Evolutionary conservation across 768 basidiomycete species (phyloP).

Genomic region (Pholiota microspora): DNA sequence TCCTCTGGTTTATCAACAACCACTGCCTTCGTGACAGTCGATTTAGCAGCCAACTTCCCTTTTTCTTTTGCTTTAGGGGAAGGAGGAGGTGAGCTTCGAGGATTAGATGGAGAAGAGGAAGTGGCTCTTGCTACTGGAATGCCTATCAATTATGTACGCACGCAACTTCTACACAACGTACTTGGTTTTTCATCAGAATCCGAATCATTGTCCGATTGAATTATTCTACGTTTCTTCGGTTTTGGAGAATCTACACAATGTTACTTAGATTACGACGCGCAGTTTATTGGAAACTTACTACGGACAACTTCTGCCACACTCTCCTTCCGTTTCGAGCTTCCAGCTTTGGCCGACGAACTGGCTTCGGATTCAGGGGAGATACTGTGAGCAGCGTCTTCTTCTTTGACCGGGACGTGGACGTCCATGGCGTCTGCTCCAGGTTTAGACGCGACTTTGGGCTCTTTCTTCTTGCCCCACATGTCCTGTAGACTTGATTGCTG

Average conservation of each 20-base stretch:
- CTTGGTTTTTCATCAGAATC: constrained; percentile 18
- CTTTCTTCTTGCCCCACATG: constrained; percentile 61
- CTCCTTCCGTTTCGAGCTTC: constrained; percentile 42
- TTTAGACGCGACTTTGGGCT: constrained; percentile 21
- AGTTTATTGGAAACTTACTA: constrained; percentile 10
- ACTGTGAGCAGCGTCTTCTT: constrained; percentile 23
- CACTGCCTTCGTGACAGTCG: constrained; percentile 1
- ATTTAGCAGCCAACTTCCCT: constrained; percentile 15
- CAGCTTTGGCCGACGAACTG: constrained; percentile 22
- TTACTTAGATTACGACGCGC: constrained; percentile 1
- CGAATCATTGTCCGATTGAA: constrained; percentile 55
- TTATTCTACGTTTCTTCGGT: constrained; percentile 50
- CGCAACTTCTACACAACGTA: not conserved
- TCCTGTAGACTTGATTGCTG: constrained; percentile 80
- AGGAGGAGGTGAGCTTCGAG: constrained; percentile 5
- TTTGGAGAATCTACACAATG: constrained; percentile 28
- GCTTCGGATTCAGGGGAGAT: not conserved
- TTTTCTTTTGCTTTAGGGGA: constrained; percentile 15
- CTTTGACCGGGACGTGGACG: constrained; percentile 23
- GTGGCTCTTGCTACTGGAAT: not conserved
- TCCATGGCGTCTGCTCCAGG: constrained; percentile 27
- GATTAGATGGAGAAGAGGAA: not conserved
- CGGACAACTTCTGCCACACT: constrained; percentile 4
- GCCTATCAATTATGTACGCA: not conserved
- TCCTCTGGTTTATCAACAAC: constrained; percentile 20